Evolutionary conservation across 192 early-diverging fungal species (phyloP), one percentile per base, ranked within the genome.

Genomic region (Coemansia aciculifera): DNA sequence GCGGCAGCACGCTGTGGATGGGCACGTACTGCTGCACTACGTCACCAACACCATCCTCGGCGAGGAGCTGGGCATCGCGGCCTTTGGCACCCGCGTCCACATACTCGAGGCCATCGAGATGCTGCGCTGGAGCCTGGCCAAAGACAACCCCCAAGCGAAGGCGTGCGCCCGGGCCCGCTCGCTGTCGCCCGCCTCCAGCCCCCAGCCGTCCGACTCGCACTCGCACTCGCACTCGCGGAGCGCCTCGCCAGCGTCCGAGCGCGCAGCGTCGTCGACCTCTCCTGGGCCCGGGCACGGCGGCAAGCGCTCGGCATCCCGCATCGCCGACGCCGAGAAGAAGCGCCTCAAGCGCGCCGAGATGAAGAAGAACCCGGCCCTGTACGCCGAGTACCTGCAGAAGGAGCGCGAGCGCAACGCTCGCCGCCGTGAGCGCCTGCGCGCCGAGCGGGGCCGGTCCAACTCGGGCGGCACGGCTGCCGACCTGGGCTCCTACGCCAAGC

Each of bases 331-430:
- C 59, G 79, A 81, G 48, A 81, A 81, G 74, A 81, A 81, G 74
- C 79, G 79, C 60, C 70, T 76, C 67, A 81, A 81, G 79, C 79
- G 79, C 62, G 79, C 79, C 46, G 79, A 72, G 59, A 74, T 81
- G 63, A 81, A 81, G 71, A 75, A 81, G 66, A 73, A 81, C 64
- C 79, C 79, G 6, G 74, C 59, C 19, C 67, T 77, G 23, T 81
- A 81, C 64, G 74, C 79, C 51, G 79, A 81, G 74, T 81, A 81
- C 59, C 71, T 81, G 54, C 79, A 81, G 68, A 76, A 76, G 67
- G 79, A 81, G 74, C 74, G 79, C 57, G 79, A 81, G 71, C 73
- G 79, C 73, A 81, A 81, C 63, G 79, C 79, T 51, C 71, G 79
- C 62, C 73, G 79, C 70, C 63, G 79, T 15, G 79, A 74, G 34